Conservation (phyloP, 805 yeast genomes). For the Saccharomycopsis selenospora region DNA sequence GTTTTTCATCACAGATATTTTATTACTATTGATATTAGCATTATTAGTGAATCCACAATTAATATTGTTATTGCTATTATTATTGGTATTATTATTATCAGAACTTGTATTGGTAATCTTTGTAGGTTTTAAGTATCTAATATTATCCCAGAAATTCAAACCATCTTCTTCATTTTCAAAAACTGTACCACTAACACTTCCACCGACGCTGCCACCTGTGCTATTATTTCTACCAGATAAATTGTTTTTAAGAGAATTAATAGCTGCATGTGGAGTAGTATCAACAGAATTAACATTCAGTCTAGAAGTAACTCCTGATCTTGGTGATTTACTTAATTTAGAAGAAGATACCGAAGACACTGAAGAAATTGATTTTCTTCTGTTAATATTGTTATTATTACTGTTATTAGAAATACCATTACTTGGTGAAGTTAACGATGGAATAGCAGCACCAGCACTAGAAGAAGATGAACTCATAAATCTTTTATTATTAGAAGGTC, state of each 20-base stretch:
- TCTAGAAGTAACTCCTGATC: slow-evolving; percentile 5
- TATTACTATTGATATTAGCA: slow-evolving; percentile 1
- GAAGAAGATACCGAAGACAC: slow-evolving; percentile 12
- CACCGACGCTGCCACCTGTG: background rate
- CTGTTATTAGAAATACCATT: too few relatives aligned
- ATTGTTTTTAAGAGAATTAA: background rate
- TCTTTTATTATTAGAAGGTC: too few relatives aligned
- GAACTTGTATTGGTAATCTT: background rate
- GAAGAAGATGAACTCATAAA: too few relatives aligned
- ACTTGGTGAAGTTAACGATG: too few relatives aligned
- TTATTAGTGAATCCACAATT: background rate
- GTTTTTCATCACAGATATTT: background rate
- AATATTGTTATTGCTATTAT: background rate
- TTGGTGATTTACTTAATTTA: slow-evolving; percentile 15
- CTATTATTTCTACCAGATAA: background rate
- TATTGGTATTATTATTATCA: background rate
- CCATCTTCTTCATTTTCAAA: slow-evolving; percentile 13
- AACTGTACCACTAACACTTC: background rate
- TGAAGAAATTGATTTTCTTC: slow-evolving; percentile 12
- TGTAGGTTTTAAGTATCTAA: slow-evolving; percentile 2
- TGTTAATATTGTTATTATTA: background rate
- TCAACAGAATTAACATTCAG: slow-evolving; percentile 8
- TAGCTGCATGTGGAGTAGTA: slow-evolving; percentile 11
- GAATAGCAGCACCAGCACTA: too few relatives aligned
- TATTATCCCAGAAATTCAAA: slow-evolving; percentile 18